Conservation (phyloP, 2,329 filamentous ascomycete genomes). For the Aspergillus viridinutans region DNA sequence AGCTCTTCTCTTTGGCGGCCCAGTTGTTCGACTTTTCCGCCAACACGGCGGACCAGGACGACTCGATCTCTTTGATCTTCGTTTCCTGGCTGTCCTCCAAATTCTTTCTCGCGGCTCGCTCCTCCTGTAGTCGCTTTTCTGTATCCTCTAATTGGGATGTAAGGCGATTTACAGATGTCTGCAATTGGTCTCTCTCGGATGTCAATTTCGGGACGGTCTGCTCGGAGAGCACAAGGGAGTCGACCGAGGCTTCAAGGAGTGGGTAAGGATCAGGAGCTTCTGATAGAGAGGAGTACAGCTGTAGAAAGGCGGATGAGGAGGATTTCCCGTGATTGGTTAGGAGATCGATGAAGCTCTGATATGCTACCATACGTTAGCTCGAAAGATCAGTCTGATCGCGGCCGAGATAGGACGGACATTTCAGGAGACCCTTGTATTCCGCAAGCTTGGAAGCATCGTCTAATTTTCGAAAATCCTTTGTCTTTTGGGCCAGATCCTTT, state of each 20-base stretch:
- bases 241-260: constrained; percentile 90
- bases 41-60: constrained; percentile 83
- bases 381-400: neutral
- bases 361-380: constrained; percentile 55
- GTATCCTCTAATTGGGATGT: constrained; percentile 78
- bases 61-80: constrained; percentile 83
- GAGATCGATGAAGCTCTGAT: constrained; percentile 95
- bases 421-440: constrained; percentile 85
- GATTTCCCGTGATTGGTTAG: constrained; percentile 94
- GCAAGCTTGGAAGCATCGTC: constrained; percentile 81
- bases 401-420: constrained; percentile 53
- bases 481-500: constrained; percentile 98
- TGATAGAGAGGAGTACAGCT: constrained; percentile 86
- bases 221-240: constrained; percentile 85
- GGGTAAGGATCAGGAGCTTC: constrained; percentile 97
- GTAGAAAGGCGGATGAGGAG: constrained; percentile 87
- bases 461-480: constrained; percentile 92
- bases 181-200: constrained; percentile 84
- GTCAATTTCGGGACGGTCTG: constrained; percentile 86
- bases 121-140: constrained; percentile 73
- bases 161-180: constrained; percentile 69
- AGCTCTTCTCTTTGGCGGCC: constrained; percentile 82
- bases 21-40: constrained; percentile 96
- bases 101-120: constrained; percentile 67
- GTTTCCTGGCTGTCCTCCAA: constrained; percentile 72